Evolutionary conservation across 2,329 filamentous ascomycete genomes (phyloP).

Genomic region (Ophidiomyces ophidiicola): DNA sequence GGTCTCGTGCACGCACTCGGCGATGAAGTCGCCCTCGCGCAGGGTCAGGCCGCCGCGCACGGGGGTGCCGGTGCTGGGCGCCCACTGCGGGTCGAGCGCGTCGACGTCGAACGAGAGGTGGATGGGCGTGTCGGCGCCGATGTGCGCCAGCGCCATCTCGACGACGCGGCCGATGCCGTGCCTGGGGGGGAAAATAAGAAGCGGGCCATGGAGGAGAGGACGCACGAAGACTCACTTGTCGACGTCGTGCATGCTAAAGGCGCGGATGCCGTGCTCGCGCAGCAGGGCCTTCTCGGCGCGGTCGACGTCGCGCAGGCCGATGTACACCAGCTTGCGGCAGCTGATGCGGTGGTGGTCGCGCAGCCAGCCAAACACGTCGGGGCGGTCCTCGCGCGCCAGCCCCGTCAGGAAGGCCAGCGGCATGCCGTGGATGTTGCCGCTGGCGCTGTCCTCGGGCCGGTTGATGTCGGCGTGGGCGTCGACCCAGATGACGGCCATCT

Average conservation of each 20-base stretch:
- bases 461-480: conserved; percentile 98
- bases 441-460: conserved; percentile 76
- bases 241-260: conserved; percentile 97
- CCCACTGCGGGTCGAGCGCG: conserved; percentile 89
- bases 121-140: conserved; percentile 87
- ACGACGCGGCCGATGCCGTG: conserved; percentile 91
- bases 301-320: conserved; percentile 87
- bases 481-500: conserved; percentile 95
- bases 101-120: conserved; percentile 97
- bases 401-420: conserved; percentile 85
- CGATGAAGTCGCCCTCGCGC: conserved; percentile 93
- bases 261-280: conserved; percentile 78
- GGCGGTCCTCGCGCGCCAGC: conserved; percentile 60
- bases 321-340: conserved; percentile 85
- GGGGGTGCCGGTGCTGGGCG: conserved; percentile 87
- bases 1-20: conserved; percentile 70
- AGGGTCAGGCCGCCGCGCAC: conserved; percentile 87
- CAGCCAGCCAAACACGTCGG: conserved; percentile 85
- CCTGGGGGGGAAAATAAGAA: conserved; percentile 32
- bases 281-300: conserved; percentile 86
- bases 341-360: conserved; percentile 48
- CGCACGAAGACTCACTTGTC: conserved; percentile 52
- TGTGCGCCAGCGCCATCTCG: conserved; percentile 96
- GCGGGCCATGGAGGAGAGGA: not conserved
- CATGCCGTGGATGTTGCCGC: conserved; percentile 97